phyloP scores from a whole-genome alignment of 2,329 filamentous ascomycete genomes.

The Chrysoporthe puriensis region DNA sequence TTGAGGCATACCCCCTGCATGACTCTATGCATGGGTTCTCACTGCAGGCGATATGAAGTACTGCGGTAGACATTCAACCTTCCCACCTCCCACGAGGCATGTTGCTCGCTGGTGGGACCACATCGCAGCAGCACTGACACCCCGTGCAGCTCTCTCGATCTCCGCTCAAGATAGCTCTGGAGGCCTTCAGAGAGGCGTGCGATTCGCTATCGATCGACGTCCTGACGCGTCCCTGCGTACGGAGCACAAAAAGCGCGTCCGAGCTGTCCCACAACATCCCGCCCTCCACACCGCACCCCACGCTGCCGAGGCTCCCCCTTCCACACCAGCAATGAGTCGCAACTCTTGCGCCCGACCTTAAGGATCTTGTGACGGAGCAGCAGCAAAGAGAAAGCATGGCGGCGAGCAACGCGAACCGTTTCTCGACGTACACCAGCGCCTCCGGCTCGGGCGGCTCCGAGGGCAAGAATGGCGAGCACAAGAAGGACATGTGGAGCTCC shows the following conservation, averaged over 20 bases:
- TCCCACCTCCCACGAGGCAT: background rate
- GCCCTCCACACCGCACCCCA: slow-evolving; percentile 23
- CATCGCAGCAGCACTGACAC: background rate
- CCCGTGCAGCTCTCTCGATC: background rate
- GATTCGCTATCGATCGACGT: background rate
- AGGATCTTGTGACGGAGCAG: slow-evolving; percentile 24
- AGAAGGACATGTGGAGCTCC: slow-evolving; percentile 91
- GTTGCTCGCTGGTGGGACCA: background rate
- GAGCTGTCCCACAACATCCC: slow-evolving; percentile 9
- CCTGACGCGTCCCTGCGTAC: slow-evolving; percentile 13
- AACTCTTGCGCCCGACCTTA: slow-evolving; percentile 21
- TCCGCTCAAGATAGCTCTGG: background rate
- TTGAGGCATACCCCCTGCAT: background rate
- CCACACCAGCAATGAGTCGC: slow-evolving; percentile 26
- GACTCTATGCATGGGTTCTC: background rate
- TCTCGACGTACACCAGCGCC: slow-evolving; percentile 62
- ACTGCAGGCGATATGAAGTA: background rate
- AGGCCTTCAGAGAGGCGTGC: background rate
- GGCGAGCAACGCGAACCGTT: slow-evolving; percentile 57
- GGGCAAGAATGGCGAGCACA: slow-evolving; percentile 68
- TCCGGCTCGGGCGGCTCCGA: slow-evolving; percentile 54
- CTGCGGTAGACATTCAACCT: background rate
- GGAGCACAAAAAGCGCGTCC: slow-evolving; percentile 7
- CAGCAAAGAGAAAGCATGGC: slow-evolving; percentile 18
- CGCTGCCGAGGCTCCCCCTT: slow-evolving; percentile 13